phyloP scores from a whole-genome alignment of 495 filamentous ascomycete genomes.

The Hypomontagnella submonticulosa region DNA sequence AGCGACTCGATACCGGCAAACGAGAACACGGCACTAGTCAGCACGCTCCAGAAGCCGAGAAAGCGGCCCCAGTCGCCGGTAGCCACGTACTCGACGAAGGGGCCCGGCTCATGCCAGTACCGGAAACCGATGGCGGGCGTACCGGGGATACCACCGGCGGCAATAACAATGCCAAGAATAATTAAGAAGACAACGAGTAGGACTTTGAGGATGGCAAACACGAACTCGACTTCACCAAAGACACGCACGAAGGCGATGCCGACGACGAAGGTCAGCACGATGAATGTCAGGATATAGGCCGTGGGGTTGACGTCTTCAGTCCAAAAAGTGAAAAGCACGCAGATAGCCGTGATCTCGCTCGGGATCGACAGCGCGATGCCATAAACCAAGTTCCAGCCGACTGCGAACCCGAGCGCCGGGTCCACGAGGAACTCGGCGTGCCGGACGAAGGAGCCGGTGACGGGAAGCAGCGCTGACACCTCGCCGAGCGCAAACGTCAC shows the following conservation, averaged over 20 bases:
- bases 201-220: conserved; percentile 68
- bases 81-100: conserved; percentile 61
- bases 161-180: conserved; percentile 62
- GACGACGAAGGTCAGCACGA: conserved; percentile 63
- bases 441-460: conserved; percentile 65
- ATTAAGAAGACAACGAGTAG: conserved; percentile 63
- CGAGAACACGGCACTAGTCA: conserved; percentile 68
- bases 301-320: conserved; percentile 61
- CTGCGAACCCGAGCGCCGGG: conserved; percentile 81
- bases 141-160: conserved; percentile 68
- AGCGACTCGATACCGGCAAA: conserved; percentile 68
- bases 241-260: conserved; percentile 64
- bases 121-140: conserved; percentile 57
- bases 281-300: conserved; percentile 66
- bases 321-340: conserved; percentile 70
- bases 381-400: conserved; percentile 70
- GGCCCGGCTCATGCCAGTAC: conserved; percentile 65
- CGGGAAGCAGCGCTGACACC: conserved; percentile 68
- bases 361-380: conserved; percentile 63
- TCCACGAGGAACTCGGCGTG: conserved; percentile 81
- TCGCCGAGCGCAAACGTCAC: conserved; percentile 69
- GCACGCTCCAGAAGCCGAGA: conserved; percentile 68
- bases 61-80: conserved; percentile 47
- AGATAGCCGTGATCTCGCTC: conserved; percentile 69
- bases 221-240: conserved; percentile 68